Evolutionary conservation across 495 filamentous ascomycete genomes (phyloP), one percentile per base, ranked within the genome.

Genomic region (Podospora didyma): DNA sequence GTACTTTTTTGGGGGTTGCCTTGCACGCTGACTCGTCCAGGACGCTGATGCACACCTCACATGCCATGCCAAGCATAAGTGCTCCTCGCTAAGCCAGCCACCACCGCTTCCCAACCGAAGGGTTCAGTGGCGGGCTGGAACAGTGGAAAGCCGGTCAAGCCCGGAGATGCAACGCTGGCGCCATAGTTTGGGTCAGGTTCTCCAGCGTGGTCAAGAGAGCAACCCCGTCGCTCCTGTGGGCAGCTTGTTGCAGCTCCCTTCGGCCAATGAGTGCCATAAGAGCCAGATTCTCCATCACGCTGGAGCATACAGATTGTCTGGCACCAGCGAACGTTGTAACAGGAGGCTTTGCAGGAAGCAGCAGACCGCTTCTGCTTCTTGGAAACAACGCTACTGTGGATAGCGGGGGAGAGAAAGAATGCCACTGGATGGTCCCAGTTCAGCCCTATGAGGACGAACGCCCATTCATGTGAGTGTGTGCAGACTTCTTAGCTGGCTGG

Each of bases 361-460:
- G 26, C 26, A 31, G 26, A 31, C 26, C 26, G 26, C 26, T 31
- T 9, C 9, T 7, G 9, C 22, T 17, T 50, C 9, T 12, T 7
- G 48, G n/a, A 19, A 50, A 42, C n/a, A 16, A 0, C 34, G 16
- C 9, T 10, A 37, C 5, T 42, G 12, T 42, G 39, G 1, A 42
- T 42, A 14, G 39, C 5, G 39, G 50, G 10, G 22, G 20, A 14
- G 20, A 48, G 24, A 14, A 42, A 4, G 1, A 16, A 42, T 31
- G 26, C 26, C 39, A 22, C 19, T 21, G 19, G 14, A 22, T 6
- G 19, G 45, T 22, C n/a, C 17, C 17, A 17, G 14, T 28, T 58
- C 56, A 58, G 56, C 56, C 56, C 56, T 58, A 58, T 35, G 55
- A 19, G 55, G 55, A 57, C 34, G 24, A 35, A 46, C 37, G 37